A percentile compares a stretch with the other conserved stretches of the same genome.
Conservation (phyloP, 495 filamentous ascomycete genomes). For the Friedmanniomyces endolithicus region DNA sequence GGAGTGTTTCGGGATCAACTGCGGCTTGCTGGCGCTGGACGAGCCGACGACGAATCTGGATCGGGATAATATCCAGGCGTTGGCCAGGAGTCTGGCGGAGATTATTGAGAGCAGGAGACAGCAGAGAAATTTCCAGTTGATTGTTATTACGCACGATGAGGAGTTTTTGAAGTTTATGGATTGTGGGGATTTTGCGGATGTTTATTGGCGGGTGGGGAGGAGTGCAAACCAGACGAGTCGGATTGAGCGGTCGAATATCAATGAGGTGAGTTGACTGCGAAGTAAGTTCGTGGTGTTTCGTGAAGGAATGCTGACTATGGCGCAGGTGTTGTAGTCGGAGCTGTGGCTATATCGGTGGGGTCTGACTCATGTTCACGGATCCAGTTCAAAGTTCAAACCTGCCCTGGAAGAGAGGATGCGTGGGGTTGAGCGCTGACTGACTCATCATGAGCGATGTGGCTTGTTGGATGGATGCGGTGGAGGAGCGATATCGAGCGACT, state of each 20-base stretch:
- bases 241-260: constrained; percentile 62
- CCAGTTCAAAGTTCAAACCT: too few relatives aligned
- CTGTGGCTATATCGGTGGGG: background rate
- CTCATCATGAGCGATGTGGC: too few relatives aligned
- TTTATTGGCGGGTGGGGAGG: constrained; percentile 74
- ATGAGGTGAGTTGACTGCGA: constrained; percentile 33
- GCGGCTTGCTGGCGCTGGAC: constrained; percentile 91
- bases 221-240: constrained; percentile 77
- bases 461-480: too few relatives aligned
- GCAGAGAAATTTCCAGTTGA: constrained; percentile 92
- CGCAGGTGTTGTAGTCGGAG: background rate
- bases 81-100: constrained; percentile 71
- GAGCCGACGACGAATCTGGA: constrained; percentile 98
- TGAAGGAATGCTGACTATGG: background rate
- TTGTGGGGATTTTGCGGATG: constrained; percentile 84
- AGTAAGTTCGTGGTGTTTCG: background rate
- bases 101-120: constrained; percentile 75
- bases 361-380: too few relatives aligned
- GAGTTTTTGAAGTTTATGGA: constrained; percentile 90
- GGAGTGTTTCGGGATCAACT: constrained; percentile 93
- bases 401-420: too few relatives aligned
- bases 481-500: too few relatives aligned
- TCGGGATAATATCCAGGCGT: constrained; percentile 77
- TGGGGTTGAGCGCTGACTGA: too few relatives aligned
- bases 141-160: constrained; percentile 98